Evolutionary conservation across 75 land plant genomes (phyloP), one percentile per base, ranked within the genome.

Genomic region (Chamaecyparis obtusa): DNA sequence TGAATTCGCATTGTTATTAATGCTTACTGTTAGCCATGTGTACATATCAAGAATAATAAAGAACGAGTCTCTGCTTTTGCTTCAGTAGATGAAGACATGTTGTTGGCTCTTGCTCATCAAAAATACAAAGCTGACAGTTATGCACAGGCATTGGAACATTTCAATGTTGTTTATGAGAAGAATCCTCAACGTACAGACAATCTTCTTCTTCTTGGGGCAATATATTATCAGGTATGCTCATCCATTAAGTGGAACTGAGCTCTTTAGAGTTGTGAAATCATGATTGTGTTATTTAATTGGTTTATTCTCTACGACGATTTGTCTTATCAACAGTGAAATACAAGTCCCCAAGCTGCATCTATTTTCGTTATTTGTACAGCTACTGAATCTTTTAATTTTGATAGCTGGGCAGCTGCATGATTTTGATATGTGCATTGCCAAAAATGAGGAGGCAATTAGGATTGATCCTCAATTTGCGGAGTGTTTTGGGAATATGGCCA

Each of bases 401-500:
- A 86, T 36, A 36, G 85, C 16, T 85, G 27, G 27, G 35, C 89
- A 98, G 99, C 90, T 98, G 85, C 97, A 92, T 88, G 96, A 98
- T 88, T 97, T 90, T 91, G 99, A 98, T 87, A 93, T 92, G 94
- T 98, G 99, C 90, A 98, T 98, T 86, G 87, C 95, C n/a, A 98
- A 92, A 88, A 98, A 98, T 86, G 95, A 98, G 90, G 99, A 98
- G 90, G 99, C 99, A n/a, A 91, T 98, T 78, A 85, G 90, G 37
- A 91, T 98, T 84, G 95, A 98, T 32, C 99, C 96, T 5, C 92
- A 92, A 55, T 97, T 98, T 87, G 99, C 99, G 1, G 99, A 98
- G 90, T 98, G 99, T 89, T 97, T 93, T 93, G 99, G 99, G 16
- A 98, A 98, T 87, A 96, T 98, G 99, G 99, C 99, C 16, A 98